Base-by-base conservation (phyloP, 768 basidiomycete genomes). In the Lepiota venenata region DNA sequence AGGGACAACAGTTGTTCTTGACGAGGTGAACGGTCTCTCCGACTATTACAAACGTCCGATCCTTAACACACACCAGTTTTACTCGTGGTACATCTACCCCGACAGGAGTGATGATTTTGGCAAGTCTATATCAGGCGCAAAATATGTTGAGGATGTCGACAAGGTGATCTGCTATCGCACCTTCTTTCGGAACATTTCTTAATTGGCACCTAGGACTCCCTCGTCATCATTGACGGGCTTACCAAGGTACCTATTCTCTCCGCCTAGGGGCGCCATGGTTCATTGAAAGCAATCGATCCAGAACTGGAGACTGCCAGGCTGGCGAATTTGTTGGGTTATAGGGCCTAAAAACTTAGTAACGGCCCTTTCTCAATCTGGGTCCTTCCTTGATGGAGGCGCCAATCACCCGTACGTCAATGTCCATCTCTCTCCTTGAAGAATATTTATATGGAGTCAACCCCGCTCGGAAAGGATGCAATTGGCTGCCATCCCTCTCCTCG, bases 251-350 rank as follows among this genome's bases (percentile, higher is more conserved):
- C 36, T 16, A 29, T 1, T 40, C 11, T 6, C 2, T 22, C 22
- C 16, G 22, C 8, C 16, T 50, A 47, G 25, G 15, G 25, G 12
- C n/a, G 18, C 18, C 10, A 42, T 27, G 43, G 37, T 41, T 49
- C 9, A 47, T 56, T 36, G 47, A 1, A 18, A 52, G 22, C 49
- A 25, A 27, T 9, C 16, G 52, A n/a, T 36, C 3, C 69, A 97
- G 88, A 94, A 94, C 69, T 96, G 90, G 88, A 85, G 94, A 62
- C 84, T 95, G 52, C 93, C 94, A 8, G 95, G 95, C 35, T 98
- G 93, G 93, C 82, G 95, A 59, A 75, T 94, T 38, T 95, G 92
- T 72, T 93, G 90, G 94, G 93, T 97, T 29, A 66, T 96, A 18
- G 94, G 93, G 0, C 95, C 94, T 14, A 93, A 88, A 71, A 88